Evolutionary conservation across 257 asterid genomes (phyloP).

Genomic region (Osmanthus fragrans): DNA sequence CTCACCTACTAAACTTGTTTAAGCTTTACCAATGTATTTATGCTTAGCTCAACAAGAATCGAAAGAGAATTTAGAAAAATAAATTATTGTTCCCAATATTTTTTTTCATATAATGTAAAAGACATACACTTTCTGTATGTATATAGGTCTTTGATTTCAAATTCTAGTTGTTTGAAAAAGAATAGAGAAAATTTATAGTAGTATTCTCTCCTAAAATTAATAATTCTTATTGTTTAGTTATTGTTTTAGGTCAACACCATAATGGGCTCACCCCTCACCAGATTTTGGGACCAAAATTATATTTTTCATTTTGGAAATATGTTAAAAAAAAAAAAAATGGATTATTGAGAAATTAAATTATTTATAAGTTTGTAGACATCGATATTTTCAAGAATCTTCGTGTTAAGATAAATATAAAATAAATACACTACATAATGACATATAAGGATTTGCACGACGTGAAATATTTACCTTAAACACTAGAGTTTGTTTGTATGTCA

Average conservation of each 20-base stretch:
- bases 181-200: no score
- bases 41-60: not conserved
- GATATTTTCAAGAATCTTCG: not conserved
- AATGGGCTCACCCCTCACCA: constrained; percentile 7
- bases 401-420: no score
- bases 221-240: not conserved
- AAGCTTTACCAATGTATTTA: not conserved
- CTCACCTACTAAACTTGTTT: no score
- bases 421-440: no score
- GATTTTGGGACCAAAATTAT: constrained; percentile 3
- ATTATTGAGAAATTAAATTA: not conserved
- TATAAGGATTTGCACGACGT: no score
- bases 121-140: no score
- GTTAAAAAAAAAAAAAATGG: not conserved
- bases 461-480: no score
- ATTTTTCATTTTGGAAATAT: not conserved
- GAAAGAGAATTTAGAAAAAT: not conserved
- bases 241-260: constrained; percentile 20
- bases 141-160: not conserved
- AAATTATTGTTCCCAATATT: not conserved
- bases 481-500: not conserved
- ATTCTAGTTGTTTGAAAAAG: not conserved
- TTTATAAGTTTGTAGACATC: not conserved
- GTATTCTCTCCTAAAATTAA: not conserved
- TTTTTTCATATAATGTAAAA: not conserved